Evolutionary conservation across 2,329 filamentous ascomycete species (phyloP).

Genomic region (Trichothecium sympodiale): DNA sequence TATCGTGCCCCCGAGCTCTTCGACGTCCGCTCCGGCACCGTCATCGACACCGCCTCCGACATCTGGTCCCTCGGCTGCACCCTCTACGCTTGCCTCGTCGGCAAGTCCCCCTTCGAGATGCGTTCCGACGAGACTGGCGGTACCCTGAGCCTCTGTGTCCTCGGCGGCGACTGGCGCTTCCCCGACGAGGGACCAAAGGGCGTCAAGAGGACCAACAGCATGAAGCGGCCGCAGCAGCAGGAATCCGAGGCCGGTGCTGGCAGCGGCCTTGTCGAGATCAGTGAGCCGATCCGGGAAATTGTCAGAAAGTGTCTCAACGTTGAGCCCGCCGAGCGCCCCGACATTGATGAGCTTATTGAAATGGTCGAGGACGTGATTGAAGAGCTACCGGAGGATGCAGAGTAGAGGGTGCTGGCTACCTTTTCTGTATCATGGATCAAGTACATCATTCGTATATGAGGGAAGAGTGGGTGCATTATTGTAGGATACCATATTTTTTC

Average conservation of each 20-base stretch:
- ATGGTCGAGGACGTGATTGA: conserved; percentile 67
- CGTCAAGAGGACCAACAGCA: conserved; percentile 32
- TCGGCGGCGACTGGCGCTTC: conserved; percentile 93
- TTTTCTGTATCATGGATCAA: background rate
- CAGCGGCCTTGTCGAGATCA: conserved; percentile 44
- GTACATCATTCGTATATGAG: too few relatives aligned
- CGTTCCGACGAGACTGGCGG: conserved; percentile 93
- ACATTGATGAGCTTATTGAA: conserved; percentile 71
- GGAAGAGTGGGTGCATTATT: too few relatives aligned
- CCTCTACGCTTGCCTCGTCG: conserved; percentile 91
- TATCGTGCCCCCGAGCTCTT: conserved; percentile 97
- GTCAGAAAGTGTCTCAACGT: conserved; percentile 79
- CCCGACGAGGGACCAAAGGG: conserved; percentile 69
- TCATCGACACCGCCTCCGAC: conserved; percentile 93
- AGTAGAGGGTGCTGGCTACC: conserved; percentile 6
- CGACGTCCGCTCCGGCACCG: conserved; percentile 86
- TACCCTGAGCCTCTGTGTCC: conserved; percentile 80
- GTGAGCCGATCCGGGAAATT: conserved; percentile 73
- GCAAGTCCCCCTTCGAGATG: conserved; percentile 94
- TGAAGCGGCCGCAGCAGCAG: conserved; percentile 19
- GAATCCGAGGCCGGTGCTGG: conserved; percentile 14
- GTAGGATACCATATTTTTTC: background rate
- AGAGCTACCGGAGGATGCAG: conserved; percentile 45
- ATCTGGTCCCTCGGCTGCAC: conserved; percentile 98
- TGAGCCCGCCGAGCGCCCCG: conserved; percentile 78